Evolutionary conservation across 2,329 filamentous ascomycete species (phyloP).

Genomic region (Aspergillus sp.): DNA sequence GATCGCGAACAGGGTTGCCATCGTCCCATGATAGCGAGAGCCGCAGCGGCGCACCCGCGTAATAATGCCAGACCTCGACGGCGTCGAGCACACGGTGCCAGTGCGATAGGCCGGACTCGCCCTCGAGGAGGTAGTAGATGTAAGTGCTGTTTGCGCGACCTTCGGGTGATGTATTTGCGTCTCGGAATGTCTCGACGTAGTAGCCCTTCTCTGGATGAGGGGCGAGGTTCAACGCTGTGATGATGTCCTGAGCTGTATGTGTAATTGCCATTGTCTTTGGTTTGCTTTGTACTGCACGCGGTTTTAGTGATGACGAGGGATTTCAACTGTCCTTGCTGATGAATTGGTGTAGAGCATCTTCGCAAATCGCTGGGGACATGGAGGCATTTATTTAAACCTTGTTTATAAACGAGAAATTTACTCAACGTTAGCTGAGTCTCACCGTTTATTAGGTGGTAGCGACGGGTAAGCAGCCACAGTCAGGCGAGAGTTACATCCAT

Average conservation of each 20-base stretch:
- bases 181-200: constrained; percentile 5
- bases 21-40: constrained; percentile 1
- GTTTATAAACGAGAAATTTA: no score
- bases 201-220: constrained; percentile 3
- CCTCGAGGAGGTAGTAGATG: constrained; percentile 6
- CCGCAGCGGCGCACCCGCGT: background rate
- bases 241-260: constrained; percentile 1
- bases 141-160: background rate
- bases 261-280: background rate
- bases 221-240: background rate
- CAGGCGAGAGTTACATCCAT: no score
- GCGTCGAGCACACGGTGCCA: constrained; percentile 6
- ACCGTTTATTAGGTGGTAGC: no score
- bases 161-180: background rate
- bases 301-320: background rate
- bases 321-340: background rate
- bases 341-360: no score
- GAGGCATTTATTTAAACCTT: no score
- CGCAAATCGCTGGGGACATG: no score
- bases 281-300: background rate
- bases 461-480: no score
- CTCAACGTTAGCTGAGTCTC: no score
- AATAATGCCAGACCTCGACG: constrained; percentile 6
- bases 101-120: background rate
- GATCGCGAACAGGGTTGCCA: background rate